A percentile compares a stretch with the other conserved stretches of the same genome.
These are phyloP conservation scores for Pinus albicaulis DNA, from an alignment of 75 land plant species.

Conservation along the genomic window DNA sequence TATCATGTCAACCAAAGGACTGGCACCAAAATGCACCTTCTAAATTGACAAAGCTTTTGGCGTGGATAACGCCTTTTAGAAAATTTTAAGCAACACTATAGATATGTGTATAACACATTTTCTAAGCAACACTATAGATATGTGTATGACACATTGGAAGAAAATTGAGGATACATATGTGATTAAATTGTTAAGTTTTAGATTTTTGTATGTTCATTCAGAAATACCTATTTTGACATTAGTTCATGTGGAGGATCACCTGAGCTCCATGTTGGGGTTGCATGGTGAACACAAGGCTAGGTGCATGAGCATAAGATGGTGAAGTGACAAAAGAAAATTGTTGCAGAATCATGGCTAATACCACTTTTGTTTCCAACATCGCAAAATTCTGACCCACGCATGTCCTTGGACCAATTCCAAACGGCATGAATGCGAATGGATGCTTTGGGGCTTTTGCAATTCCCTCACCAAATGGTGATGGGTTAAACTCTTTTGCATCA, in stretches of 20 bases:
- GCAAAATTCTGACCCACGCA: conserved; percentile 54
- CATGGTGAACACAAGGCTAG: conserved; percentile 13
- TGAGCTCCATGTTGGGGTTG: conserved; percentile 37
- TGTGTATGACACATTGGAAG: too few relatives aligned
- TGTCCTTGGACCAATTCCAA: conserved; percentile 38
- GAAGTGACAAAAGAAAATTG: conserved; percentile 36
- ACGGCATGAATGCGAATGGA: conserved; percentile 32
- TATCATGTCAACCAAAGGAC: too few relatives aligned
- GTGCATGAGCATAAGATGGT: conserved; percentile 43
- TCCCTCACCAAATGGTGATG: conserved; percentile 36
- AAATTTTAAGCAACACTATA: too few relatives aligned
- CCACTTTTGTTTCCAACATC: conserved; percentile 34
- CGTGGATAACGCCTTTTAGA: too few relatives aligned
- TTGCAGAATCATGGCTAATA: conserved; percentile 33
- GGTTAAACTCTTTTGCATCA: conserved; percentile 53
- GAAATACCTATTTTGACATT: too few relatives aligned
- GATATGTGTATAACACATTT: too few relatives aligned
- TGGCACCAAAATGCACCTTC: too few relatives aligned
- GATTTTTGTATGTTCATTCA: too few relatives aligned
- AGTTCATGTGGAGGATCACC: conserved; percentile 14
- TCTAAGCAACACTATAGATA: too few relatives aligned
- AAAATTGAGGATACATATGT: too few relatives aligned
- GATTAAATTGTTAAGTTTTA: too few relatives aligned
- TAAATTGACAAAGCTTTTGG: too few relatives aligned
- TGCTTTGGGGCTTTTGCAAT: conserved; percentile 13